Conservation (phyloP, 306 rosid species). For the Rosa lucieae region DNA sequence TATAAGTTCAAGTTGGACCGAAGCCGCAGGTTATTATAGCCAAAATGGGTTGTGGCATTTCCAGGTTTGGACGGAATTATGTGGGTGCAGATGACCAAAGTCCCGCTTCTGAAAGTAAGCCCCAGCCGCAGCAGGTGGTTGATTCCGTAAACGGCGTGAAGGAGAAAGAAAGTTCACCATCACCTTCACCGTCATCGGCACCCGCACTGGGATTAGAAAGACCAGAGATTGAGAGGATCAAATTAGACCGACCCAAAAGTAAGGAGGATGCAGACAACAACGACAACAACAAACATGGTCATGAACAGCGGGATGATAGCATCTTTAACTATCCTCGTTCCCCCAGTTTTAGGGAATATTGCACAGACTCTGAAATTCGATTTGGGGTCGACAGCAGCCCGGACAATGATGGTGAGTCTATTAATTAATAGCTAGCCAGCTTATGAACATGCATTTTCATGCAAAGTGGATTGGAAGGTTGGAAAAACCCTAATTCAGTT, state of each 20-base stretch:
- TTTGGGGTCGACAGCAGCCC: not conserved
- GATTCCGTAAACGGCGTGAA: not conserved
- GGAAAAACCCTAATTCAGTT: no score
- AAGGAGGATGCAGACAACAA: not conserved
- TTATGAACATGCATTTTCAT: not conserved
- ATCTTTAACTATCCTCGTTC: constrained; percentile 28
- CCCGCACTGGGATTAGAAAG: not conserved
- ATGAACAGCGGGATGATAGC: constrained; percentile 15
- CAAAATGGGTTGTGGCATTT: constrained; percentile 71
- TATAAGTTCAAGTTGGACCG: not conserved
- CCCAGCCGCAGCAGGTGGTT: not conserved
- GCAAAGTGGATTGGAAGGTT: no score
- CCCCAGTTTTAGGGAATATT: constrained; percentile 69
- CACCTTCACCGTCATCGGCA: not conserved
- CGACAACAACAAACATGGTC: not conserved
- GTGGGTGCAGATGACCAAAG: not conserved
- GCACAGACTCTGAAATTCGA: constrained; percentile 12
- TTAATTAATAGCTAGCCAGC: not conserved
- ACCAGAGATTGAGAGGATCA: constrained; percentile 2
- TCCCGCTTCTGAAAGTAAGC: not conserved
- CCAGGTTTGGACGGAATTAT: constrained; percentile 23
- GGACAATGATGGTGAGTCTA: not conserved
- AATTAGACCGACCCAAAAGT: not conserved
- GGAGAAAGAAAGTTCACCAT: constrained; percentile 2
- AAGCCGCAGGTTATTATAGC: not conserved